A percentile compares a stretch with the other conserved stretches of the same genome.
phyloP scores from a whole-genome alignment of 768 basidiomycete genomes.

The Termitomyces eurrhizus region DNA sequence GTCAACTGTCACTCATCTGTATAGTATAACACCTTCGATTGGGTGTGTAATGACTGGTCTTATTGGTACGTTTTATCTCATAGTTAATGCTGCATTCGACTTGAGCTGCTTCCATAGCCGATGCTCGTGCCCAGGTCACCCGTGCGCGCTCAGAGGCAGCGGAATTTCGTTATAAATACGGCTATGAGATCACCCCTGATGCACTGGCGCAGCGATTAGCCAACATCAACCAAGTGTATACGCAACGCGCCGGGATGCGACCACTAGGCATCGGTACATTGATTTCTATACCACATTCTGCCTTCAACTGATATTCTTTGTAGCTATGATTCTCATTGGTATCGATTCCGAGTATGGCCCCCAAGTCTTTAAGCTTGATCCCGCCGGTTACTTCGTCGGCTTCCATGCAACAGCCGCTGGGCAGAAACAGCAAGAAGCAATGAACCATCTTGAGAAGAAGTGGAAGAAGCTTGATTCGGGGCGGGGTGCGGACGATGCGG shows the following conservation, averaged over 20 bases:
- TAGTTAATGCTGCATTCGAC: background rate
- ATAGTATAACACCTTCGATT: constrained; percentile 93
- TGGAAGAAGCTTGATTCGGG: constrained; percentile 93
- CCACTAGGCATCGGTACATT: constrained; percentile 89
- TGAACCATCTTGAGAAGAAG: constrained; percentile 98
- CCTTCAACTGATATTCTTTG: background rate
- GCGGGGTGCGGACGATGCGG: constrained; percentile 73
- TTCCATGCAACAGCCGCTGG: constrained; percentile 97
- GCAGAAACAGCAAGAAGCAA: constrained; percentile 97
- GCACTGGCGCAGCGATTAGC: constrained; percentile 92
- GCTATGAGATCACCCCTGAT: constrained; percentile 97
- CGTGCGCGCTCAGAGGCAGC: constrained; percentile 89
- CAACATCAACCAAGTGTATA: constrained; percentile 99
- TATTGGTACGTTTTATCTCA: constrained; percentile 54
- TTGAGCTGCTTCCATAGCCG: constrained; percentile 49
- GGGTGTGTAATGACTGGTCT: constrained; percentile 99
- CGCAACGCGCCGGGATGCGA: constrained; percentile 95
- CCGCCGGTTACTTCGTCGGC: constrained; percentile 97
- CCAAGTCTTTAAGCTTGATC: constrained; percentile 98
- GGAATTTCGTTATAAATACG: constrained; percentile 92
- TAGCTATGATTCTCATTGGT: constrained; percentile 96
- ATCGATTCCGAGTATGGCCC: constrained; percentile 88
- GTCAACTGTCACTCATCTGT: constrained; percentile 90
- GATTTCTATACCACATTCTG: constrained; percentile 3
- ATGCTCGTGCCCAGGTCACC: constrained; percentile 85